phyloP scores from a whole-genome alignment of 805 yeast species.

The Pichia exigua region DNA sequence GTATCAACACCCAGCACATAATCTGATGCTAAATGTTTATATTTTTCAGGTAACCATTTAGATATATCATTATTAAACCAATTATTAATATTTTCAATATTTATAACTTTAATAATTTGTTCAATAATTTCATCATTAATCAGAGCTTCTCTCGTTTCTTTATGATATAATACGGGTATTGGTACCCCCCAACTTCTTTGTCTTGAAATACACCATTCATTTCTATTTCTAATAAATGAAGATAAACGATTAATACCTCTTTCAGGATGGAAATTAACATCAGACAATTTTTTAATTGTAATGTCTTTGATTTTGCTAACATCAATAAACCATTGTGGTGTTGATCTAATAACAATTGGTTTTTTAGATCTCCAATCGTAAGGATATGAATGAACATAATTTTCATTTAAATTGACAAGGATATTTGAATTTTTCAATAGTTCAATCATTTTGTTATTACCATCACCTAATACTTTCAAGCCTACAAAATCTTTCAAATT shows the following conservation, averaged over 20 bases:
- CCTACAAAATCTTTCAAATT: conserved; percentile 42
- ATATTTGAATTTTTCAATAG: conserved; percentile 36
- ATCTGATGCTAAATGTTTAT: conserved; percentile 32
- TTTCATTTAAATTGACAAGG: conserved; percentile 39
- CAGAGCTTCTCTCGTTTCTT: conserved; percentile 54
- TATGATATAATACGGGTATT: conserved; percentile 72
- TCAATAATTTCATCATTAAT: conserved; percentile 48
- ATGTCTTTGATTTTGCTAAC: conserved; percentile 61
- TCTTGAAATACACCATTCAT: conserved; percentile 97
- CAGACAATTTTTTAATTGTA: conserved; percentile 51
- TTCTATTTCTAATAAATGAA: conserved; percentile 67
- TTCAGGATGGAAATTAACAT: conserved; percentile 67
- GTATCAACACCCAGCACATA: conserved; percentile 76
- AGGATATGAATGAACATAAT: conserved; percentile 79
- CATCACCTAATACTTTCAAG: conserved; percentile 52
- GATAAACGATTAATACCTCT: conserved; percentile 62
- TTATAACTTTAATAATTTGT: conserved; percentile 50
- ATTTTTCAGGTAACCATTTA: conserved; percentile 67
- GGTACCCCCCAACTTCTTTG: conserved; percentile 99
- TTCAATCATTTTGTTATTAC: conserved; percentile 40
- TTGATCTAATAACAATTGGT: conserved; percentile 90
- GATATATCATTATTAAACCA: conserved; percentile 61
- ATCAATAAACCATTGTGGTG: conserved; percentile 96
- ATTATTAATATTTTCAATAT: conserved; percentile 55
- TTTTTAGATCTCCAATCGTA: conserved; percentile 96